A percentile compares a stretch with the other conserved stretches of the same genome.
Conservation (phyloP, 768 basidiomycete genomes). For the Lactarius akahatsu region DNA sequence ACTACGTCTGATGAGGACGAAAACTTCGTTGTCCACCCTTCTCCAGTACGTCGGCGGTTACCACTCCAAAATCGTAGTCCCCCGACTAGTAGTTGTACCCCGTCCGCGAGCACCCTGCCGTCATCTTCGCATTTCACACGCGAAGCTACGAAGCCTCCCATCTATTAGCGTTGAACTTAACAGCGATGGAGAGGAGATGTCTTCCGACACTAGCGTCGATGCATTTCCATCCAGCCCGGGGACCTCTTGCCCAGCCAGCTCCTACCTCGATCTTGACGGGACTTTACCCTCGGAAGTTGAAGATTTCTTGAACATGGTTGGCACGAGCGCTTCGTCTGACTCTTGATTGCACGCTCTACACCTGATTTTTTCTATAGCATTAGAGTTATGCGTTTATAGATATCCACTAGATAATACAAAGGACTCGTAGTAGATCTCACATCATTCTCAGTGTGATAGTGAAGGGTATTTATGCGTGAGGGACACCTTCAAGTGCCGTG, state of each 20-base stretch:
- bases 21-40: constrained; percentile 1
- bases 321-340: constrained; percentile 5
- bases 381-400: background rate
- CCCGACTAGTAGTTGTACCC: background rate
- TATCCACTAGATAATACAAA: background rate
- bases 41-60: constrained; percentile 2
- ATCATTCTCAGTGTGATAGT: constrained; percentile 1
- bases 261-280: constrained; percentile 22
- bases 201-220: constrained; percentile 2
- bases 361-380: background rate
- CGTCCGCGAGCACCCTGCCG: constrained; percentile 2
- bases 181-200: constrained; percentile 24
- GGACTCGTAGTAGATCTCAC: background rate
- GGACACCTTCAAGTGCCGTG: background rate
- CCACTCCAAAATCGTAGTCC: background rate
- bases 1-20: constrained; percentile 14
- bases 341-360: background rate
- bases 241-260: constrained; percentile 4
- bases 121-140: constrained; percentile 20
- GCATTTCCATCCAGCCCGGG: constrained; percentile 8
- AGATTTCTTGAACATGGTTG: constrained; percentile 24
- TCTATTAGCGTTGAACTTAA: constrained; percentile 10
- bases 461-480: background rate
- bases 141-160: constrained; percentile 24
- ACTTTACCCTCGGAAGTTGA: constrained; percentile 21